phyloP scores from a whole-genome alignment of 805 yeast genomes.

The Suhomyces faveliae region DNA sequence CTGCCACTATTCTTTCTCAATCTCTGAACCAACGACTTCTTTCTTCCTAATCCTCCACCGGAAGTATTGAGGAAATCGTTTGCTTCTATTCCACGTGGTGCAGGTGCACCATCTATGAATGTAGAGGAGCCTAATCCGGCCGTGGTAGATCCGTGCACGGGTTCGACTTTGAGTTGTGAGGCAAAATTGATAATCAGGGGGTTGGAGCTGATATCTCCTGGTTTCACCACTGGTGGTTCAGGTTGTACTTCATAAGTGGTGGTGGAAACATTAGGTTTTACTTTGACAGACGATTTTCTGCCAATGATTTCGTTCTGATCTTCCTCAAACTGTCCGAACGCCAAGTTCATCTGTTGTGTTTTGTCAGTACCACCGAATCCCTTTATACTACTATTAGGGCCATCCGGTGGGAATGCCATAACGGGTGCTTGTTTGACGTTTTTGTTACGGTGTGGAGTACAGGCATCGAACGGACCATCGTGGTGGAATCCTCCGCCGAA shows the following conservation, averaged over 20 bases:
- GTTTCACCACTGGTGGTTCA: conserved; percentile 34
- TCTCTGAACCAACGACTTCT: conserved; percentile 78
- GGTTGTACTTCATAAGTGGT: conserved; percentile 10
- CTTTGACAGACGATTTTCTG: conserved; percentile 15
- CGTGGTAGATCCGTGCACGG: conserved; percentile 83
- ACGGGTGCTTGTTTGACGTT: conserved; percentile 79
- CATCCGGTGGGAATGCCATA: conserved; percentile 91
- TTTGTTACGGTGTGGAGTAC: conserved; percentile 93
- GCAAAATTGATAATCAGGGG: conserved; percentile 66
- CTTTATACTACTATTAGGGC: conserved; percentile 83
- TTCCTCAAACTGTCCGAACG: conserved; percentile 68
- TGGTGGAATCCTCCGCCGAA: conserved; percentile 96
- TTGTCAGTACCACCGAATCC: conserved; percentile 58
- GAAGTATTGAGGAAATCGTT: conserved; percentile 26
- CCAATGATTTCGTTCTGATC: conserved; percentile 42
- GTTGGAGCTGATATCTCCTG: conserved; percentile 23
- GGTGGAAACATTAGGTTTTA: background rate
- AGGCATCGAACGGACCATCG: conserved; percentile 98
- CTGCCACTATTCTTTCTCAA: conserved; percentile 43
- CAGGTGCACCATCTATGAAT: conserved; percentile 95
- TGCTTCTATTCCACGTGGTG: conserved; percentile 44
- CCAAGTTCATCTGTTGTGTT: conserved; percentile 60
- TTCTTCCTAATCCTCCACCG: conserved; percentile 61
- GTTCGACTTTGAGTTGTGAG: conserved; percentile 61
- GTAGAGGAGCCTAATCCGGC: conserved; percentile 91